Percentiles rank a stretch among this genome's conserved stretches.
These are phyloP conservation scores for Trebouxia sp. DNA, from an alignment of 139 green algal species.

Conservation along the genomic window DNA sequence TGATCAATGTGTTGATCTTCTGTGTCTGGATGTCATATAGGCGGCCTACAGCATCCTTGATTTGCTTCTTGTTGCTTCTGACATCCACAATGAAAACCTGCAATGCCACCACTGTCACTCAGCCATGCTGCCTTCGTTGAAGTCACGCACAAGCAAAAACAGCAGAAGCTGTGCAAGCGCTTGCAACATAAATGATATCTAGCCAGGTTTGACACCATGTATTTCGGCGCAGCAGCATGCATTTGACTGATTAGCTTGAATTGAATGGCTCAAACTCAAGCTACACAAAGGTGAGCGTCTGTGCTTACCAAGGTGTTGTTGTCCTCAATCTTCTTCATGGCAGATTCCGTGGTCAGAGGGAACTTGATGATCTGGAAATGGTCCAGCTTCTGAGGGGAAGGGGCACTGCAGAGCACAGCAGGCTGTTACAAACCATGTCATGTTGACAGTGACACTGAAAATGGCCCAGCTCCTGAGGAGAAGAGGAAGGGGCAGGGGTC, in stretches of 20 bases:
- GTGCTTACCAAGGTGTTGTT: conserved; percentile 96
- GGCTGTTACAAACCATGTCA: no score
- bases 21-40: conserved; percentile 98
- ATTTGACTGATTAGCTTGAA: not conserved
- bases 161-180: not conserved
- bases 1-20: conserved; percentile 99
- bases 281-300: not conserved
- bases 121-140: not conserved
- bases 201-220: not conserved
- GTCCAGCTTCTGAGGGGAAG: conserved; percentile 75
- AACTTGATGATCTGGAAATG: conserved; percentile 91
- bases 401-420: conserved; percentile 58
- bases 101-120: not conserved
- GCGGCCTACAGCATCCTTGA: conserved; percentile 88
- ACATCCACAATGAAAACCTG: conserved; percentile 94
- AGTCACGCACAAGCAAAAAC: not conserved
- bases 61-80: conserved; percentile 87
- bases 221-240: not conserved
- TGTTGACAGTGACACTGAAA: no score
- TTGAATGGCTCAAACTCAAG: not conserved
- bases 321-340: conserved; percentile 99
- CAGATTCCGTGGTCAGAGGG: conserved; percentile 97
- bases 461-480: no score
- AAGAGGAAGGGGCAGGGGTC: no score
- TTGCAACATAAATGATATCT: not conserved